Base-by-base conservation (phyloP, 352 stramenopile genomes). In the Phytopythium sindhum region DNA sequence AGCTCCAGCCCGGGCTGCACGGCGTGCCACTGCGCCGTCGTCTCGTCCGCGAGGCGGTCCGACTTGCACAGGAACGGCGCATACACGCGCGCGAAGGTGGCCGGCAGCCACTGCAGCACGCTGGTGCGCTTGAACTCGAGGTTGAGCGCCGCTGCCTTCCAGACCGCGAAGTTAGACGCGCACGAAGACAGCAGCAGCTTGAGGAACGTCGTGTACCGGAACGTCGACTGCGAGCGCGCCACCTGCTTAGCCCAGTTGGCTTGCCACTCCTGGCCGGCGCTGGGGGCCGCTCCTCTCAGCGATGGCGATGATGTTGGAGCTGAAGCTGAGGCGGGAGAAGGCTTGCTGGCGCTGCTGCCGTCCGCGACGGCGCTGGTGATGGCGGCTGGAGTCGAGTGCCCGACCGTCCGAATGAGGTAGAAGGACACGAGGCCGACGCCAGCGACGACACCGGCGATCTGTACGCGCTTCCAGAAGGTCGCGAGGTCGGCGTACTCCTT, bases 231-330 rank as follows among this genome's bases (percentile, higher is more conserved):
- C 21, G 84, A 86, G 24, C 74, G 73, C 47, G 81, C 78, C 9
- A 95, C 84, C 65, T 93, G 81, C 61, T 81, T 83, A 33, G 81
- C 81, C 87, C 87, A 95, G 56, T 86, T 90, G 33, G 80, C 77
- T 60, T 93, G 83, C 87, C 87, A 95, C 1, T 70, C 67, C 17
- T 69, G 58, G 47, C 59, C 66, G 2, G 64, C 55, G 17, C 21
- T 35, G 33, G 64, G 21, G 44, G 23, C 17, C 31, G 45, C 8
- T 44, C 55, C 55, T 24, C 35, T 17, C 35, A 39, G 55, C 17
- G 23, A 15, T 2, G 55, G 55, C 35, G 55, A 21, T 10, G 23
- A 15, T 5, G 47, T 33, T n/a, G 47, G 6, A n/a, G 47, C n/a
- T 4, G 24, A 2, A 19, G 47, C n/a, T 17, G 54, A 2, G 2